Conservation (phyloP, 352 stramenopile species). For the Globisporangium carolinianum region DNA sequence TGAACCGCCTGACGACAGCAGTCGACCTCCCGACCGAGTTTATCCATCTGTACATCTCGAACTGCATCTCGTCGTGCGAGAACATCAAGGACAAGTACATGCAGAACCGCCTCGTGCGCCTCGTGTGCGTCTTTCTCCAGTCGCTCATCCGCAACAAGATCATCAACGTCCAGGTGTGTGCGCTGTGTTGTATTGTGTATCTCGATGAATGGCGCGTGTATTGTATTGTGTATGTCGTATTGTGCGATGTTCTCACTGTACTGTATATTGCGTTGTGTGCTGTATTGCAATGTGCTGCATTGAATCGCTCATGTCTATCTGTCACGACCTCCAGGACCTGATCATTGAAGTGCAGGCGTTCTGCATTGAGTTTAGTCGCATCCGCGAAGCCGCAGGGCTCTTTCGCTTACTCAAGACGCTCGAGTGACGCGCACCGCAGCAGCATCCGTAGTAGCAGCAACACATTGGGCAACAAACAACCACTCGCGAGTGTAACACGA, state of each 20-base stretch:
- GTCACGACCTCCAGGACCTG: conserved; percentile 68
- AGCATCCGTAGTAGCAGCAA: too few species aligned
- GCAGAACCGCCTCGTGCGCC: conserved; percentile 94
- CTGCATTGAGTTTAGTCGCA: conserved; percentile 98
- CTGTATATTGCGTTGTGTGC: too few species aligned
- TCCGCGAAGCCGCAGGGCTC: conserved; percentile 94
- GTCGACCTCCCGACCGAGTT: conserved; percentile 95
- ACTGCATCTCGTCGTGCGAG: conserved; percentile 98
- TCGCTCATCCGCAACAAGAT: conserved; percentile 98
- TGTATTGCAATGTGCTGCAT: too few species aligned
- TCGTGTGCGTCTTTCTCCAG: conserved; percentile 98
- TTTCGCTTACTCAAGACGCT: conserved; percentile 97
- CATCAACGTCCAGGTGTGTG: conserved; percentile 93
- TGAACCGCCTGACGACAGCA: conserved; percentile 91
- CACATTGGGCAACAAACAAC: not conserved
- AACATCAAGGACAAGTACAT: conserved; percentile 99
- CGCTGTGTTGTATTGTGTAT: not conserved
- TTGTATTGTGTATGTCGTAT: too few species aligned
- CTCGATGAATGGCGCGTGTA: not conserved
- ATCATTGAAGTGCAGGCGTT: conserved; percentile 99
- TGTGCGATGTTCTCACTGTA: too few species aligned
- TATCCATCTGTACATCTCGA: conserved; percentile 98
- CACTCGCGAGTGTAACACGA: too few species aligned
- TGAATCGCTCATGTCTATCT: too few species aligned
- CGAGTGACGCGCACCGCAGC: conserved; percentile 47